Evolutionary conservation across 148 eudicot genomes (phyloP).

Genomic region (Gaultheria prostrata): DNA sequence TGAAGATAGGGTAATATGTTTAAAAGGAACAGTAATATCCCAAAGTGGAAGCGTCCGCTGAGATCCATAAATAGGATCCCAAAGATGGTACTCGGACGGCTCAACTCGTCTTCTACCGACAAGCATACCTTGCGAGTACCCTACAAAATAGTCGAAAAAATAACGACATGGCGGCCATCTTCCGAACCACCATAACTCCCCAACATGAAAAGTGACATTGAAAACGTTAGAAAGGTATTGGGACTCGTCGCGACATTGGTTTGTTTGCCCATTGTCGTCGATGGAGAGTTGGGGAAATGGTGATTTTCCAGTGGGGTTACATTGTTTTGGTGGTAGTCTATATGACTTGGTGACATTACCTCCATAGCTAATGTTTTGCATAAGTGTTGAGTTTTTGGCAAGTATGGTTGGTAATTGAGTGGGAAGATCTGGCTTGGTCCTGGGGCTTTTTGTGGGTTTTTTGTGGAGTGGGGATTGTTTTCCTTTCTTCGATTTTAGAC

Average conservation of each 20-base stretch:
- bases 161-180: not conserved
- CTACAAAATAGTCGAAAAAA: not conserved
- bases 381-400: constrained; percentile 11
- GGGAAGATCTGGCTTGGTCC: constrained; percentile 20
- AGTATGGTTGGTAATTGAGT: not conserved
- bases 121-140: constrained; percentile 10
- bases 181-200: not conserved
- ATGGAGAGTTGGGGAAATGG: constrained; percentile 4
- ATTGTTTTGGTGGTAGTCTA: not conserved
- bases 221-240: not conserved
- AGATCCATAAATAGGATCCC: not conserved
- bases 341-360: constrained; percentile 16
- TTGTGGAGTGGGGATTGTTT: not conserved
- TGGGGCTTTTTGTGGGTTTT: constrained; percentile 6
- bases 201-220: not conserved
- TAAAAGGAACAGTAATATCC: constrained; percentile 13
- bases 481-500: not conserved
- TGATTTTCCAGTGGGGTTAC: not conserved
- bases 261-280: not conserved
- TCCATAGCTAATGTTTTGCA: constrained; percentile 1
- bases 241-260: not conserved
- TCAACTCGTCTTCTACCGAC: not conserved
- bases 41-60: not conserved
- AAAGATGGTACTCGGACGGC: not conserved
- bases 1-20: constrained; percentile 2